Evolutionary conservation across 306 rosid species (phyloP).

Genomic region (Cicer arietinum): DNA sequence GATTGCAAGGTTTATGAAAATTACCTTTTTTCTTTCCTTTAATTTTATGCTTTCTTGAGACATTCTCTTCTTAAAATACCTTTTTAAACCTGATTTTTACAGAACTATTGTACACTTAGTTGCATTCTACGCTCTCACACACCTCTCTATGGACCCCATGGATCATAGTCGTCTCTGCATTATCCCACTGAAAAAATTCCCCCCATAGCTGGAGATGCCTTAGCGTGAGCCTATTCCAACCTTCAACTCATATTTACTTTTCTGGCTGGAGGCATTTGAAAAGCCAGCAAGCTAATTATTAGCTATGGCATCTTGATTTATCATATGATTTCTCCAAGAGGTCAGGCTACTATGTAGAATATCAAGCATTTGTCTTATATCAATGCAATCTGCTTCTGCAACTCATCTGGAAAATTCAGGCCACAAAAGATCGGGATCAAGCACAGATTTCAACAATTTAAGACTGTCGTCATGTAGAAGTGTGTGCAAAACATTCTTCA

Average conservation of each 20-base stretch:
- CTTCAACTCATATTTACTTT: conserved; percentile 38
- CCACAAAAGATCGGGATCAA: conserved; percentile 36
- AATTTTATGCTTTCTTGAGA: conserved; percentile 34
- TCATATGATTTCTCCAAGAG: conserved; percentile 35
- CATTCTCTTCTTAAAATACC: conserved; percentile 21
- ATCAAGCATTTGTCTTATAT: conserved; percentile 36
- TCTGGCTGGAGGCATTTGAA: conserved; percentile 28
- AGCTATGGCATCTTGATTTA: conserved; percentile 38
- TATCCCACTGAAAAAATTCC: conserved; percentile 30
- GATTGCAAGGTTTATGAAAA: conserved; percentile 20
- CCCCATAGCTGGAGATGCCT: conserved; percentile 34
- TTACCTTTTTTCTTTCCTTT: conserved; percentile 31
- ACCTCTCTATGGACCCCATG: conserved; percentile 25
- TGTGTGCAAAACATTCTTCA: conserved; percentile 24
- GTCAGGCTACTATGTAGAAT: conserved; percentile 8
- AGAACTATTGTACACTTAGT: conserved; percentile 52
- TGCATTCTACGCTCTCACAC: conserved; percentile 40
- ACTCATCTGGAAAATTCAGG: conserved; percentile 51
- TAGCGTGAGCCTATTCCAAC: conserved; percentile 32
- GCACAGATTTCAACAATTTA: neutral
- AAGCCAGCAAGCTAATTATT: conserved; percentile 38
- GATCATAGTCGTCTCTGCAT: conserved; percentile 14
- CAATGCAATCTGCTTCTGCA: conserved; percentile 47
- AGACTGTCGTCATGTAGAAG: conserved; percentile 3
- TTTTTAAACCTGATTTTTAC: conserved; percentile 45